Percentiles rank a stretch among this genome's conserved stretches.
Evolutionary conservation across 2,329 filamentous ascomycete species (phyloP).

Genomic region (Colletotrichum karsti): DNA sequence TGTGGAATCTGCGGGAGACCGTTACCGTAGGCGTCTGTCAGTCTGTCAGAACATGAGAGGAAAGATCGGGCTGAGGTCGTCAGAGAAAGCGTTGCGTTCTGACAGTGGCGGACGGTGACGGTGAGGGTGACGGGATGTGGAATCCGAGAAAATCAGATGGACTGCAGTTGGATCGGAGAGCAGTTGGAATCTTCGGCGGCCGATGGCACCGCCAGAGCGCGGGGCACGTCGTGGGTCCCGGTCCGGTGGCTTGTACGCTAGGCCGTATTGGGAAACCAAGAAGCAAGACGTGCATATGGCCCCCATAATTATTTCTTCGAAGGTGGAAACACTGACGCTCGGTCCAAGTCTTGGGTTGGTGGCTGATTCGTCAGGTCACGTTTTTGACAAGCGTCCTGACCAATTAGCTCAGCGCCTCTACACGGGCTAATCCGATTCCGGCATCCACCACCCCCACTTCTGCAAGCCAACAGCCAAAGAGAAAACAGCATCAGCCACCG

Average conservation of each 20-base stretch:
- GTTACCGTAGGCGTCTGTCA: background rate
- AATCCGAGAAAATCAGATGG: background rate
- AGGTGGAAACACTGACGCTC: background rate
- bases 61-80: background rate
- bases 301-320: background rate
- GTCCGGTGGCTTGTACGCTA: slow-evolving; percentile 32
- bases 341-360: background rate
- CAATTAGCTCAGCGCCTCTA: background rate
- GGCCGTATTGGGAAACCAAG: slow-evolving; percentile 40
- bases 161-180: slow-evolving; percentile 9
- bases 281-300: slow-evolving; percentile 29
- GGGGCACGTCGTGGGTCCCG: background rate
- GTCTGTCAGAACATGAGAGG: background rate
- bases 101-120: background rate
- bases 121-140: background rate
- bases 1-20: background rate
- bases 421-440: background rate
- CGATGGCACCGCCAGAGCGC: slow-evolving; percentile 1
- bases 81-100: background rate
- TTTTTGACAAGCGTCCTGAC: background rate
- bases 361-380: background rate
- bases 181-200: background rate
- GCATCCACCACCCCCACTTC: background rate
- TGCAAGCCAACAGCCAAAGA: background rate
- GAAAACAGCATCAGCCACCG: background rate